Conservation (phyloP, 352 stramenopile genomes). For the Globisporangium irregulare region DNA sequence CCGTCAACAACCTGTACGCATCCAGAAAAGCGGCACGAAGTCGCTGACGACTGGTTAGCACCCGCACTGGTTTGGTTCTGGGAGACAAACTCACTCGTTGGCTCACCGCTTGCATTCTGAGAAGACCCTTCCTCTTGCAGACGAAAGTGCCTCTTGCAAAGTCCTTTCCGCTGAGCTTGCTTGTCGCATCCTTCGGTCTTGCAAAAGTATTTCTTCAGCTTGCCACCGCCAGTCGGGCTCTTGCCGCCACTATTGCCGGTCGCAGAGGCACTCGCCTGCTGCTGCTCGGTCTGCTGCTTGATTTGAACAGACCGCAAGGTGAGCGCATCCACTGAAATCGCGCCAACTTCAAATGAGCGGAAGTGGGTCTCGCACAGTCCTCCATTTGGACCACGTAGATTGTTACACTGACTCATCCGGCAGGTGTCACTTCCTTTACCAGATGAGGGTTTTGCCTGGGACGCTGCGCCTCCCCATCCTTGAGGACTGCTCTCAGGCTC, state of each 20-base stretch:
- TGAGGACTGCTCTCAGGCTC: conserved; percentile 21
- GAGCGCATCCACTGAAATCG: conserved; percentile 60
- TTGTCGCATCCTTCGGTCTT: conserved; percentile 57
- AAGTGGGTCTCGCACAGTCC: conserved; percentile 52
- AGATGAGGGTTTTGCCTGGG: conserved; percentile 12
- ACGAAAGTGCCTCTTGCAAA: conserved; percentile 68
- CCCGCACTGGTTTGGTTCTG: conserved; percentile 8
- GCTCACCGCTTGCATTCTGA: neutral
- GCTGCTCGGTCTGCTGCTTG: conserved; percentile 16
- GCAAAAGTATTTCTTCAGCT: conserved; percentile 68
- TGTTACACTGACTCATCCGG: conserved; percentile 39
- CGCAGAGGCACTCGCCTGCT: conserved; percentile 18
- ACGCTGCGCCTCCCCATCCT: conserved; percentile 15
- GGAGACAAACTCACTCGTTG: neutral
- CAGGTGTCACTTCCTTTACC: conserved; percentile 26
- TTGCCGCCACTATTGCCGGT: conserved; percentile 16
- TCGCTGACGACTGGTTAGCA: conserved; percentile 6
- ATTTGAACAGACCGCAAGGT: conserved; percentile 39
- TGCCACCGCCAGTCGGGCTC: conserved; percentile 14
- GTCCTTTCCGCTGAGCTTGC: conserved; percentile 54
- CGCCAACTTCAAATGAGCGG: conserved; percentile 41
- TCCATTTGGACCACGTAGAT: conserved; percentile 16
- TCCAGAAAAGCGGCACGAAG: conserved; percentile 39
- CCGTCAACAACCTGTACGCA: conserved; percentile 32
- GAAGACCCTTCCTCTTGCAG: conserved; percentile 26